Evolutionary conservation across 495 filamentous ascomycete genomes (phyloP), one percentile per base, ranked within the genome.

Genomic region (Hypoxylon fragiforme): DNA sequence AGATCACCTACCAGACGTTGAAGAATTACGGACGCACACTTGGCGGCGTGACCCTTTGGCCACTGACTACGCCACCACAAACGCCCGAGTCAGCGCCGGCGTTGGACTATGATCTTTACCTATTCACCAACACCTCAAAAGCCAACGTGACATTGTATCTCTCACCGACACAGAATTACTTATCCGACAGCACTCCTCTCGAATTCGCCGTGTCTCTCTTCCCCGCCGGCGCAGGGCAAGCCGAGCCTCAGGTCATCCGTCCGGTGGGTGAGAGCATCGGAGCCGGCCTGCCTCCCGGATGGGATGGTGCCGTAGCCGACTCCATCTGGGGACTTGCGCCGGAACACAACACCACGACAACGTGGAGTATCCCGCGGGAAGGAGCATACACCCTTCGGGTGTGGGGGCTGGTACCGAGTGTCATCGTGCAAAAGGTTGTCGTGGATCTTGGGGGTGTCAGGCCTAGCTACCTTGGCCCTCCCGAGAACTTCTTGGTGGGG

Each of bases 401-500:
- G 15, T 85, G 83, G 80, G 73, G 78, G 18, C 68, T 86, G 42
- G 81, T 86, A 71, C 77, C 84, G 31, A 82, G 81, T 15, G 70
- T 89, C 1, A 72, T 87, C n/a, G 73, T 90, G 37, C 82, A 89
- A 72, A 89, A 86, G 70, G 71, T 88, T 22, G 72, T 88, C 5
- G 41, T 89, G 3, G 75, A 90, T 67, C 54, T 89, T 39, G 87
- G 86, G 0, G 86, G 86, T n/a, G 80, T 88, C 5, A 71, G 81
- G 43, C 65, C 71, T 20, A 84, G 79, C 42, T 89, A 88, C 66
- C 64, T 89, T 32, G 87, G 86, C 1, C 86, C 87, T 45, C 85
- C 85, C 3, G 84, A 87, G 79, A 86, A 83, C 51, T 79, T 77
- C 45, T 70, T 73, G 26, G 76, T 81, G 0, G 77, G 77, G 2